Evolutionary conservation across 2,329 filamentous ascomycete species (phyloP).

Genomic region (Dryadomyces quercus-mongolicae): DNA sequence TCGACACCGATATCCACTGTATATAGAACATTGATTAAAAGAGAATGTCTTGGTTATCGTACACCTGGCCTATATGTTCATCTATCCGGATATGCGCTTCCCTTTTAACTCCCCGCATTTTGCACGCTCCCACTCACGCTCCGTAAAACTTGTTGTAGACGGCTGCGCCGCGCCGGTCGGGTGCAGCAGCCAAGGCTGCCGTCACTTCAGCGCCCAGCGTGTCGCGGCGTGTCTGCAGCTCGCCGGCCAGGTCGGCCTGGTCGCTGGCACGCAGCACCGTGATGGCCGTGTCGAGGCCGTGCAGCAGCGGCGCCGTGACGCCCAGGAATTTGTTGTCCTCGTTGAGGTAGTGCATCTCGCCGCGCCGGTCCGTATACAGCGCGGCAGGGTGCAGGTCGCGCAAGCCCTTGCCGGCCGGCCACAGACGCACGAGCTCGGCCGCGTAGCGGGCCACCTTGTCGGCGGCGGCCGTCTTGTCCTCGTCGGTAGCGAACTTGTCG

Average conservation of each 20-base stretch:
- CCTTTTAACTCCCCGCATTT: not conserved
- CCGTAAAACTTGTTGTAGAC: slow-evolving; percentile 22
- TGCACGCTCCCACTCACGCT: slow-evolving; percentile 1
- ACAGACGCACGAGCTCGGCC: slow-evolving; percentile 23
- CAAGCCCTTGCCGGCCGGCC: slow-evolving; percentile 27
- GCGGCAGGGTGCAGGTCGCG: slow-evolving; percentile 22
- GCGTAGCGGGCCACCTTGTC: slow-evolving; percentile 21
- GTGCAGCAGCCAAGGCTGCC: slow-evolving; percentile 11
- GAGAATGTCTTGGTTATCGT: too few relatives aligned
- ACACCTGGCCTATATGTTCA: too few relatives aligned
- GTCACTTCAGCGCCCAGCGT: slow-evolving; percentile 16
- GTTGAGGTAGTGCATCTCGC: slow-evolving; percentile 21
- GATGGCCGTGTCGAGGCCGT: slow-evolving; percentile 32
- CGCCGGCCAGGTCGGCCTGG: slow-evolving; percentile 17
- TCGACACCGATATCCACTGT: not conserved
- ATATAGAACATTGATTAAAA: not conserved
- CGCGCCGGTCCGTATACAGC: slow-evolving; percentile 15
- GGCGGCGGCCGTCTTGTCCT: slow-evolving; percentile 5
- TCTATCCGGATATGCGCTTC: not conserved
- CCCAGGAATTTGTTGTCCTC: slow-evolving; percentile 23
- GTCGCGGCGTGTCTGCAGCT: slow-evolving; percentile 28
- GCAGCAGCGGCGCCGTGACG: slow-evolving; percentile 24
- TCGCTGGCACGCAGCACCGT: slow-evolving; percentile 23
- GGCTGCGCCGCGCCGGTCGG: slow-evolving; percentile 11
- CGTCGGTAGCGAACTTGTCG: slow-evolving; percentile 17